Evolutionary conservation across 2,329 filamentous ascomycete species (phyloP).

Genomic region (Fusarium keratoplasticum): DNA sequence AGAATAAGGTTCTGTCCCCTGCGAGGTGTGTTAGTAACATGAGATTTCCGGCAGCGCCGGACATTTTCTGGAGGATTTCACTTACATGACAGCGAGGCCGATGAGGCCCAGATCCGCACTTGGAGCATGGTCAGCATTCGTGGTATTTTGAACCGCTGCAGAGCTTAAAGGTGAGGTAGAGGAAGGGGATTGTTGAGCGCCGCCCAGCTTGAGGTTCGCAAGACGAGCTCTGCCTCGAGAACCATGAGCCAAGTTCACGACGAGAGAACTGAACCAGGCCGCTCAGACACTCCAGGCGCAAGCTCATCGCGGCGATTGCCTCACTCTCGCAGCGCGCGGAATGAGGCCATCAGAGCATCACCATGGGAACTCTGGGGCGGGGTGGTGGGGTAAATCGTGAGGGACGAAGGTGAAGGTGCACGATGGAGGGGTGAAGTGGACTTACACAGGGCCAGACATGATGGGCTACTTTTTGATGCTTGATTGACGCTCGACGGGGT

Average conservation of each 20-base stretch:
- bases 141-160: slow-evolving; percentile 46
- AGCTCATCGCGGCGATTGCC: slow-evolving; percentile 29
- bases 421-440: slow-evolving; percentile 48
- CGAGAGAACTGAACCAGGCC: not conserved
- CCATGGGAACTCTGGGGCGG: slow-evolving; percentile 46
- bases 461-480: slow-evolving; percentile 49
- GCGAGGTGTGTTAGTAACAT: slow-evolving; percentile 26
- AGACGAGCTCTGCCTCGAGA: slow-evolving; percentile 74
- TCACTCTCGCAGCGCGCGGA: slow-evolving; percentile 48
- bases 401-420: slow-evolving; percentile 38
- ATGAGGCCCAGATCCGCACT: slow-evolving; percentile 93
- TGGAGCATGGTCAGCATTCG: slow-evolving; percentile 67
- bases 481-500: slow-evolving; percentile 14
- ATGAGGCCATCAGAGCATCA: slow-evolving; percentile 48
- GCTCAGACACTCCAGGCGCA: slow-evolving; percentile 11
- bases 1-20: slow-evolving; percentile 88
- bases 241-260: slow-evolving; percentile 52
- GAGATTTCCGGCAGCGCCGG: slow-evolving; percentile 26
- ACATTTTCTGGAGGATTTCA: slow-evolving; percentile 37
- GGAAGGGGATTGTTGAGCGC: slow-evolving; percentile 60
- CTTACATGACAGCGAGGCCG: slow-evolving; percentile 89
- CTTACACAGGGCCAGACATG: slow-evolving; percentile 78
- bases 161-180: slow-evolving; percentile 45
- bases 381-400: slow-evolving; percentile 54
- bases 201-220: slow-evolving; percentile 78